These are phyloP conservation scores for Talaromyces adpressus DNA, from an alignment of 495 filamentous ascomycete species.

Conservation along the genomic window DNA sequence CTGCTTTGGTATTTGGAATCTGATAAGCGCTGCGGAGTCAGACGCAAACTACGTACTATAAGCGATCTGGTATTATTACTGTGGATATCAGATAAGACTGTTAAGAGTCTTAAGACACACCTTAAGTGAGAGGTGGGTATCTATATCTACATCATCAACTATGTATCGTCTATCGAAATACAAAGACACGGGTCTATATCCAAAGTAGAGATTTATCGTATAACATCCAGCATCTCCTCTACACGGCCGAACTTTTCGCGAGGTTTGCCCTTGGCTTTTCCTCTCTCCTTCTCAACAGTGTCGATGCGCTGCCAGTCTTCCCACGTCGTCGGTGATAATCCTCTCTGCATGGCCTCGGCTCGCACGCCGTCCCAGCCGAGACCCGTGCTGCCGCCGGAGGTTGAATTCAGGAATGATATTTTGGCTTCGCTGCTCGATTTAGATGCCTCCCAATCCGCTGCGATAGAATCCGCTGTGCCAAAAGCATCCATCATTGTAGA, in stretches of 20 bases:
- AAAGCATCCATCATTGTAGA: slow-evolving; percentile 96
- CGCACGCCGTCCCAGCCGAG: slow-evolving; percentile 74
- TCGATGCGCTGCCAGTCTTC: slow-evolving; percentile 84
- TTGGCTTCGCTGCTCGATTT: slow-evolving; percentile 15
- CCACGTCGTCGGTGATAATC: slow-evolving; percentile 57
- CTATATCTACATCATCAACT: not conserved
- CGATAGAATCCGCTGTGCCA: slow-evolving; percentile 74
- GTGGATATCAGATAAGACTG: not conserved
- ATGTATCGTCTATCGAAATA: too few relatives aligned
- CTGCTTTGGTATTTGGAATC: not conserved
- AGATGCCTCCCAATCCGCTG: slow-evolving; percentile 53
- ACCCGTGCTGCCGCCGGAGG: slow-evolving; percentile 31
- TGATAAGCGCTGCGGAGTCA: not conserved
- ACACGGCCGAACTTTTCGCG: slow-evolving; percentile 78
- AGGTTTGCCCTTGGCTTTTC: slow-evolving; percentile 60
- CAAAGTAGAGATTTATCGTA: slow-evolving; percentile 15
- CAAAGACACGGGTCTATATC: not conserved
- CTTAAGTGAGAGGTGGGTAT: not conserved
- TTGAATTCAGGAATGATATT: slow-evolving; percentile 40
- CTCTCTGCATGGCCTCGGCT: slow-evolving; percentile 41
- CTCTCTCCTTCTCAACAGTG: slow-evolving; percentile 61
- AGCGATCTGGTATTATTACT: not conserved
- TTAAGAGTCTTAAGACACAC: not conserved
- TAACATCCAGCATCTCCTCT: slow-evolving; percentile 70
- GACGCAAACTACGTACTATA: not conserved